These are phyloP conservation scores for Crassisporium funariophilum DNA, from an alignment of 768 basidiomycete species.

Conservation along the genomic window DNA sequence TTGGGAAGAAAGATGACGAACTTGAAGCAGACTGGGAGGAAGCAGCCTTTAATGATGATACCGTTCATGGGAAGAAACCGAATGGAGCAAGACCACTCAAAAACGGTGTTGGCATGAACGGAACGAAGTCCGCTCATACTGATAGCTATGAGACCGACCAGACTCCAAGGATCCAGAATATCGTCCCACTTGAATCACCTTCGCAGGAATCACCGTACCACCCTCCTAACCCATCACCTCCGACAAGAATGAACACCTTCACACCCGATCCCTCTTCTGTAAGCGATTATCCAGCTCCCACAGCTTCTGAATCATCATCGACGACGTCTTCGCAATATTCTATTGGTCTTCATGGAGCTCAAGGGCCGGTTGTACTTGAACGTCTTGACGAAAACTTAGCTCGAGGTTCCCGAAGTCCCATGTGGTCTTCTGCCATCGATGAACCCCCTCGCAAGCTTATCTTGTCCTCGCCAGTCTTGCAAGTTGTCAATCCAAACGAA, in stretches of 20 bases:
- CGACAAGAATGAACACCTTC: constrained; percentile 60
- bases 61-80: constrained; percentile 6
- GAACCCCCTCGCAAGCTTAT: constrained; percentile 87
- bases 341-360: constrained; percentile 35
- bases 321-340: constrained; percentile 73
- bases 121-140: constrained; percentile 22
- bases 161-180: constrained; percentile 43
- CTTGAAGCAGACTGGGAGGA: constrained; percentile 70
- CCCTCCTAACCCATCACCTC: constrained; percentile 45
- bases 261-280: constrained; percentile 81
- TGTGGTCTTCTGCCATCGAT: constrained; percentile 71
- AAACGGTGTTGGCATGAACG: constrained; percentile 16
- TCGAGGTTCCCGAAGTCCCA: constrained; percentile 56
- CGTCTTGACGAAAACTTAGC: constrained; percentile 72
- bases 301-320: constrained; percentile 74
- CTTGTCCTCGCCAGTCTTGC: constrained; percentile 83
- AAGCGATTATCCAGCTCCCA: constrained; percentile 68
- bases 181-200: constrained; percentile 31
- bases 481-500: constrained; percentile 91
- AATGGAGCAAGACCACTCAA: constrained; percentile 9
- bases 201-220: constrained; percentile 39
- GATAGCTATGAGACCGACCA: constrained; percentile 35
- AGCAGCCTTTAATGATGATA: constrained; percentile 21
- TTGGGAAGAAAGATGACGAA: constrained; percentile 61
- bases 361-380: constrained; percentile 61